Base-by-base conservation (phyloP, 169 alveolate genomes). In the Plasmodium blacklocki region DNA sequence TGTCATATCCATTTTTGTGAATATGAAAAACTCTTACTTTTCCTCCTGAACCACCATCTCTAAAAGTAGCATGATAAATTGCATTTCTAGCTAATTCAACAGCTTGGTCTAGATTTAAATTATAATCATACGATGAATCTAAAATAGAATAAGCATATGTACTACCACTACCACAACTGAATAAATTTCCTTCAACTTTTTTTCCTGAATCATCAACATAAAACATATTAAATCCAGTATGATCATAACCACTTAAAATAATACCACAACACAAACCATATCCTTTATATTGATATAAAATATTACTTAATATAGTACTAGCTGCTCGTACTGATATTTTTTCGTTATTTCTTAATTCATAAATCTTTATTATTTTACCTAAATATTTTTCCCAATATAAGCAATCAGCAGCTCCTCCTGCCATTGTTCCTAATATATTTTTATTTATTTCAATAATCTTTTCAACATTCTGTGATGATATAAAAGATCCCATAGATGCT, bases 371-470 rank as follows among this genome's bases (percentile, higher is more conserved):
- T 50, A 98, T 95, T 93, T 94, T 96, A 15, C 99, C 98, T 32
- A 98, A 94, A 54, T 96, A 96, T 63, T 98, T 93, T 88, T 98
- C 99, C 99, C 99, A 99, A 96, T 96, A 98, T 75, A 96, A 94
- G 92, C 99, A 98, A 94, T 99, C 99, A 19, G 99, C 99, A 5
- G 99, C 99, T 47, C 99, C 99, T 56, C 99, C 99, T 15, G 99
- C 99, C 99, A 99, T 98, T 6, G 99, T 99, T 50, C 98, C 99
- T 73, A 98, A 94, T 50, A 99, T 94, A 93, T 96, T 96, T 39
- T 97, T 98, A 94, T 98, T 98, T 88, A 99, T 98, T 93, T 98
- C 99, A 72, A 98, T 97, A 73, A 98, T 98, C 93, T 99, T 98
- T 76, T 97, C 94, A 32, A 98, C 99, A 76, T 97, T 95, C 92